Evolutionary conservation across 192 early-diverging fungal genomes (phyloP).

Genomic region (Coemansia sp.): DNA sequence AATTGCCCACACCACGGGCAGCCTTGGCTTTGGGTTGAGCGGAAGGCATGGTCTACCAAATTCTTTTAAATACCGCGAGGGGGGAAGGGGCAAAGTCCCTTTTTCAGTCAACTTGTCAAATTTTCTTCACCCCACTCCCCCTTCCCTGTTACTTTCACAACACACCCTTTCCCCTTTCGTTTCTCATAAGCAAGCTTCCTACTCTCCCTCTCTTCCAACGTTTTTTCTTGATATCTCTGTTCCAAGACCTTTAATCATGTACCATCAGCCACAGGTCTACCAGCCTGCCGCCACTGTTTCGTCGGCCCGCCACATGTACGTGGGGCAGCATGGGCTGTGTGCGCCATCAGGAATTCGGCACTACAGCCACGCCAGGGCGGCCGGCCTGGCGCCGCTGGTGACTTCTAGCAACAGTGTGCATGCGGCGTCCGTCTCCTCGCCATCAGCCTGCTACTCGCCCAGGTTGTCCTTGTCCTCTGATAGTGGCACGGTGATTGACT

Average conservation of each 20-base stretch:
- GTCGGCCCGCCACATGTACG: constrained; percentile 19
- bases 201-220: background rate
- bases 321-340: constrained; percentile 10
- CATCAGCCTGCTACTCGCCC: constrained; percentile 24
- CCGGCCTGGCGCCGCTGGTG: constrained; percentile 3
- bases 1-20: background rate
- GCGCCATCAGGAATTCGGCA: constrained; percentile 5
- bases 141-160: background rate
- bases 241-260: constrained; percentile 11
- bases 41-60: background rate
- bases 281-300: constrained; percentile 8
- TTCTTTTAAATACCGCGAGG: constrained; percentile 6
- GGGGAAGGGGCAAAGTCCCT: background rate
- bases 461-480: constrained; percentile 14
- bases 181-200: background rate
- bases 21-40: background rate
- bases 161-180: background rate
- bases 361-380: background rate
- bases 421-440: constrained; percentile 1
- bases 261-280: constrained; percentile 7
- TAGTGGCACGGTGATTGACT: constrained; percentile 15
- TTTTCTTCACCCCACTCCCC: background rate
- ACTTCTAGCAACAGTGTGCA: background rate
- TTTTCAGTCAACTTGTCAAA: background rate
- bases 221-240: constrained; percentile 1